These are phyloP conservation scores for Oryza meridionalis DNA, from an alignment of 176 grass and related monocot species.

Conservation along the genomic window DNA sequence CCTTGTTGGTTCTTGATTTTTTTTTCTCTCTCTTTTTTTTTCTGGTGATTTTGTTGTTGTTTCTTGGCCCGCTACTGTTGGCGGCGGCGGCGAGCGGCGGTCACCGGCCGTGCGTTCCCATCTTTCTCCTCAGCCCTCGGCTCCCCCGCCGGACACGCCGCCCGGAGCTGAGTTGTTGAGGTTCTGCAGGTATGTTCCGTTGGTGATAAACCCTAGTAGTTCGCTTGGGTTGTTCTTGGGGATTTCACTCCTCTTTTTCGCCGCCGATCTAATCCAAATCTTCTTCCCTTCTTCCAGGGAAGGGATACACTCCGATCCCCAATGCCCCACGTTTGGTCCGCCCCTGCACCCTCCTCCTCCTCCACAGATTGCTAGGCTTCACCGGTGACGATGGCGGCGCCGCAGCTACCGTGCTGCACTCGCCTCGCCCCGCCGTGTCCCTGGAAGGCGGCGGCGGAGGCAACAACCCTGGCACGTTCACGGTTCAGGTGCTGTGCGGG, in stretches of 20 bases:
- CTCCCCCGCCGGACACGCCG: neutral
- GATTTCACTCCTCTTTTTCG: neutral
- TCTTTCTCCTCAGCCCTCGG: neutral
- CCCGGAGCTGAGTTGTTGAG: neutral
- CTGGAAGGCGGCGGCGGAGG: neutral
- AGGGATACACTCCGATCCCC: neutral
- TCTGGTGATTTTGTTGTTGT: too few relatives aligned
- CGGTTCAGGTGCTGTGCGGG: conserved; percentile 47
- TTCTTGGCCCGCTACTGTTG: neutral
- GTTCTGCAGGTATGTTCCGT: neutral
- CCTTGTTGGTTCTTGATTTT: too few relatives aligned
- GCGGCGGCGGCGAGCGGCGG: too few relatives aligned
- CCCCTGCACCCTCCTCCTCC: neutral
- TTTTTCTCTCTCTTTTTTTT: too few relatives aligned
- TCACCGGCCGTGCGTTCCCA: neutral
- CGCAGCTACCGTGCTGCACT: conserved; percentile 64
- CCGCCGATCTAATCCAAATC: neutral
- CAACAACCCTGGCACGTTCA: neutral
- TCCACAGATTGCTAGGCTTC: neutral
- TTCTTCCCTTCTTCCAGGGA: neutral
- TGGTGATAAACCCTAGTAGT: neutral
- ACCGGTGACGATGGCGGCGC: conserved; percentile 59
- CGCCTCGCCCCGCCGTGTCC: conserved; percentile 49
- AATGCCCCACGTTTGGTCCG: neutral
- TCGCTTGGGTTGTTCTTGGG: neutral